Conservation (phyloP, 768 basidiomycete species). For the Naganishia vishniacii region DNA sequence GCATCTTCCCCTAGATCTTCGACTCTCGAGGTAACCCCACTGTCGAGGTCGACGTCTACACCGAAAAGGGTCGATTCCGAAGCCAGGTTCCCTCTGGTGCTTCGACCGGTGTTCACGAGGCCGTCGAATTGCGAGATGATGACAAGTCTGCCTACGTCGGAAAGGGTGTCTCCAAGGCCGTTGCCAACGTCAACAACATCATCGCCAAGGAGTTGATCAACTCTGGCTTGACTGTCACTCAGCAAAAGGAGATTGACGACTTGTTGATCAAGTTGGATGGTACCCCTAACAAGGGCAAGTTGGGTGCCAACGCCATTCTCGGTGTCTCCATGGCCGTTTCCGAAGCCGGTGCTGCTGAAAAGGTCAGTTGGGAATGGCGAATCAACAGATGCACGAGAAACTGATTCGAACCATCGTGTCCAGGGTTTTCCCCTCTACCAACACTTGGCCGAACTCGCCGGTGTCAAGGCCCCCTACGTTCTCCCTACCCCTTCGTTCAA, state of each 20-base stretch:
- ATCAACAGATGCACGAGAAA: background rate
- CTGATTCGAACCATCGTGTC: background rate
- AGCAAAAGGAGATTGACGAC: slow-evolving; percentile 93
- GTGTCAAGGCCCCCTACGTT: slow-evolving; percentile 86
- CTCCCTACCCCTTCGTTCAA: slow-evolving; percentile 94
- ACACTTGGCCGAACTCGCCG: slow-evolving; percentile 92
- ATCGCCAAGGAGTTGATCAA: slow-evolving; percentile 86
- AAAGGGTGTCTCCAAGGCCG: slow-evolving; percentile 93
- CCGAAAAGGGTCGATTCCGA: slow-evolving; percentile 65
- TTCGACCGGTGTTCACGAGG: slow-evolving; percentile 96
- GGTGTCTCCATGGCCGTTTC: slow-evolving; percentile 94
- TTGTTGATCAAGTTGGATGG: slow-evolving; percentile 97
- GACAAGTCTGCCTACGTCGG: slow-evolving; percentile 90
- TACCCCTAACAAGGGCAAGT: slow-evolving; percentile 96
- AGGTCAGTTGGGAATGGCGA: slow-evolving; percentile 49
- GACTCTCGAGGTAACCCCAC: slow-evolving; percentile 94
- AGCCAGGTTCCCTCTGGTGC: slow-evolving; percentile 96
- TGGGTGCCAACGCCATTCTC: slow-evolving; percentile 98
- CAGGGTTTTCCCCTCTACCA: slow-evolving; percentile 85
- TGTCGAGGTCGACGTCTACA: slow-evolving; percentile 86
- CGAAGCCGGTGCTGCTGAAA: slow-evolving; percentile 89
- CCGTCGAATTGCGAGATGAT: slow-evolving; percentile 95
- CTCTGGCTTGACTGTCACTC: slow-evolving; percentile 71
- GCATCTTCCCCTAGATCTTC: slow-evolving; percentile 66
- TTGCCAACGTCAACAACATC: slow-evolving; percentile 82